A percentile compares a stretch with the other conserved stretches of the same genome.
Conservation (phyloP, 2,329 filamentous ascomycete species). For the Ophidiomyces ophidiicola region DNA sequence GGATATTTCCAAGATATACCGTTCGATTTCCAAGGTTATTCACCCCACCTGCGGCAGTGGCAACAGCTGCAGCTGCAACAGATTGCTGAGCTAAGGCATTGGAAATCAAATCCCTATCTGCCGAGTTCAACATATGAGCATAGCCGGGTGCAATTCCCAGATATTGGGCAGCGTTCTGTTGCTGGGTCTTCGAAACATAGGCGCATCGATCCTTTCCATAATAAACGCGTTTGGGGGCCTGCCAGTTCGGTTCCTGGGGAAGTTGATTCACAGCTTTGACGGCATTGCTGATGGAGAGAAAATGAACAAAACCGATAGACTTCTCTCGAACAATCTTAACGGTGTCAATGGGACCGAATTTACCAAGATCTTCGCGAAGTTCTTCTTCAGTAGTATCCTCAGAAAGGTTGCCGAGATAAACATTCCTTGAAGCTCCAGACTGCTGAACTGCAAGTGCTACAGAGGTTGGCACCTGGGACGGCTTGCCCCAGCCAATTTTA, state of each 20-base stretch:
- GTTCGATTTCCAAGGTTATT: constrained; percentile 96
- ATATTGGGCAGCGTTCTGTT: constrained; percentile 97
- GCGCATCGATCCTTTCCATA: constrained; percentile 98
- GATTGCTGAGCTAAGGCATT: constrained; percentile 95
- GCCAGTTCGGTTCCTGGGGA: constrained; percentile 94
- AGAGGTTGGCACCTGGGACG: constrained; percentile 92
- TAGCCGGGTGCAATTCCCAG: constrained; percentile 94
- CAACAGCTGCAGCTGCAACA: constrained; percentile 88
- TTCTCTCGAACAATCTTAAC: constrained; percentile 97
- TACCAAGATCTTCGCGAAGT: constrained; percentile 83
- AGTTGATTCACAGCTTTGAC: constrained; percentile 97
- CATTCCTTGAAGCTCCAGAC: constrained; percentile 89
- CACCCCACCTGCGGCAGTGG: constrained; percentile 89
- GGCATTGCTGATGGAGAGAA: constrained; percentile 91
- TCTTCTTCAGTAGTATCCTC: constrained; percentile 88
- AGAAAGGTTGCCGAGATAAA: constrained; percentile 85
- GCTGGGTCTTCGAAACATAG: constrained; percentile 98
- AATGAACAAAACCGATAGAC: constrained; percentile 94
- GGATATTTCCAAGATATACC: constrained; percentile 96
- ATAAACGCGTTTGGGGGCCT: constrained; percentile 86
- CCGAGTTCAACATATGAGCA: constrained; percentile 88
- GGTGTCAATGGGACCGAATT: constrained; percentile 93
- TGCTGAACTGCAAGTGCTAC: constrained; percentile 96
- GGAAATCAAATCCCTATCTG: constrained; percentile 91
- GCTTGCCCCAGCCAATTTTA: constrained; percentile 99